phyloP scores from a whole-genome alignment of 2,329 filamentous ascomycete species.

The Torrubiella hemipterigena region DNA sequence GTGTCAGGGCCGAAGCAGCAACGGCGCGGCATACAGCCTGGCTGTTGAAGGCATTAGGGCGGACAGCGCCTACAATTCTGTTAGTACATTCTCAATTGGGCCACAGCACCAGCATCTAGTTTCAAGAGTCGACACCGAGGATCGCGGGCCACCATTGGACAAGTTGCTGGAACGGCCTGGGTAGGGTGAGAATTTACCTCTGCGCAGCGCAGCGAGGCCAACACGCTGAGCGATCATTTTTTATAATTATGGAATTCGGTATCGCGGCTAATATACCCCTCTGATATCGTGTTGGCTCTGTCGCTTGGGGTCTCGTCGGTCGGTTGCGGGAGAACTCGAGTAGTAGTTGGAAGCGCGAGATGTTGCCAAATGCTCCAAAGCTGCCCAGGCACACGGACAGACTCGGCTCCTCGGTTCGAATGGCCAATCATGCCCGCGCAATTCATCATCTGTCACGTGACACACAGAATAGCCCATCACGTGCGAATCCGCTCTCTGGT shows the following conservation, averaged over 20 bases:
- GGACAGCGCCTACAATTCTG: slow-evolving; percentile 19
- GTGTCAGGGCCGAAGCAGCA: slow-evolving; percentile 26
- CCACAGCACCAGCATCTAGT: not conserved
- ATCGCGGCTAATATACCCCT: too few relatives aligned
- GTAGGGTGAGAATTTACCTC: slow-evolving; percentile 30
- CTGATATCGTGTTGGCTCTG: slow-evolving; percentile 10
- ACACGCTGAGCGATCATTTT: slow-evolving; percentile 45
- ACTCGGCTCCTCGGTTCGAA: slow-evolving; percentile 32
- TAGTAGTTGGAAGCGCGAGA: slow-evolving; percentile 7
- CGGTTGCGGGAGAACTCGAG: slow-evolving; percentile 2
- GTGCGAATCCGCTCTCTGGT: slow-evolving; percentile 8
- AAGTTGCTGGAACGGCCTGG: not conserved
- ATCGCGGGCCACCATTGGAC: not conserved
- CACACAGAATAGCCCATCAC: too few relatives aligned
- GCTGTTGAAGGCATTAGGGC: too few relatives aligned
- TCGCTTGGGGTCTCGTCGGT: slow-evolving; percentile 8
- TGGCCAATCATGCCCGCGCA: slow-evolving; percentile 23
- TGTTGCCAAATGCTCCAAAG: slow-evolving; percentile 7
- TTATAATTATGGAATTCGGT: not conserved
- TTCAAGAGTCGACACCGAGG: not conserved
- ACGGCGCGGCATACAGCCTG: too few relatives aligned
- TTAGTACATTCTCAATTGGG: not conserved
- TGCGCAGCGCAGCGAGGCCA: slow-evolving; percentile 45
- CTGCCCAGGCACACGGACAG: slow-evolving; percentile 10
- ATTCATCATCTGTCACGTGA: slow-evolving; percentile 29